Conservation (phyloP, 352 stramenopile genomes). For the Globisporangium yorkense region DNA sequence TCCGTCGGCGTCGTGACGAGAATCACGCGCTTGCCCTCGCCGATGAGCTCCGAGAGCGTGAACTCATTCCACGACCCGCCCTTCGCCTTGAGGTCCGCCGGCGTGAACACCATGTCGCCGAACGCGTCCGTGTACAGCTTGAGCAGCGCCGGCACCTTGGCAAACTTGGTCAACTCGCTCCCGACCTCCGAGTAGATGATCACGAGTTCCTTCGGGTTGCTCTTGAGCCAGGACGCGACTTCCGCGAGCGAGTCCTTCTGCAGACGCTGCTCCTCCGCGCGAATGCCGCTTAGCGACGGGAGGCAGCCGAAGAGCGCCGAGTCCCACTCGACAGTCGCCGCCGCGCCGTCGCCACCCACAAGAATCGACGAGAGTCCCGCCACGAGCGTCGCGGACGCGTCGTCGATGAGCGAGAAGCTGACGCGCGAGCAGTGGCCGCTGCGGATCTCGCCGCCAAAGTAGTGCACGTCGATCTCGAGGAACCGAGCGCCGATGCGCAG, state of each 20-base stretch:
- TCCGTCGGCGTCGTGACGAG: conserved; percentile 32
- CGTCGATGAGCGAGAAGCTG: conserved; percentile 51
- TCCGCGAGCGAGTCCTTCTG: conserved; percentile 51
- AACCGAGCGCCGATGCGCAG: conserved; percentile 70
- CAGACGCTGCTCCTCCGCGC: conserved; percentile 47
- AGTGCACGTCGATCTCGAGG: conserved; percentile 81
- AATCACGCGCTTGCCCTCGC: conserved; percentile 44
- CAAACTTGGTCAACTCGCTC: conserved; percentile 34
- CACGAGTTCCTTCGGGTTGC: conserved; percentile 36
- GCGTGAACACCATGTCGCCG: conserved; percentile 44
- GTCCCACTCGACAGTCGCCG: conserved; percentile 45
- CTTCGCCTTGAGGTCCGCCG: conserved; percentile 26
- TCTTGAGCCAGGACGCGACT: conserved; percentile 53
- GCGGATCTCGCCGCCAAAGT: conserved; percentile 55
- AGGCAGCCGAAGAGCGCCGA: conserved; percentile 63
- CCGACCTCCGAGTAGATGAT: conserved; percentile 58
- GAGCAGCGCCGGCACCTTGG: conserved; percentile 37
- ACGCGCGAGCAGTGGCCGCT: conserved; percentile 70
- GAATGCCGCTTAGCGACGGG: conserved; percentile 75
- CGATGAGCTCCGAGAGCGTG: conserved; percentile 40
- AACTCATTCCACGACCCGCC: conserved; percentile 42
- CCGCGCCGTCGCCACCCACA: conserved; percentile 18
- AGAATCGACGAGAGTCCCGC: conserved; percentile 26
- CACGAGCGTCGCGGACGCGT: conserved; percentile 35
- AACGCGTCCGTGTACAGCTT: conserved; percentile 41